phyloP scores from a whole-genome alignment of 441 rosid species.

The Pelargonium australe region DNA sequence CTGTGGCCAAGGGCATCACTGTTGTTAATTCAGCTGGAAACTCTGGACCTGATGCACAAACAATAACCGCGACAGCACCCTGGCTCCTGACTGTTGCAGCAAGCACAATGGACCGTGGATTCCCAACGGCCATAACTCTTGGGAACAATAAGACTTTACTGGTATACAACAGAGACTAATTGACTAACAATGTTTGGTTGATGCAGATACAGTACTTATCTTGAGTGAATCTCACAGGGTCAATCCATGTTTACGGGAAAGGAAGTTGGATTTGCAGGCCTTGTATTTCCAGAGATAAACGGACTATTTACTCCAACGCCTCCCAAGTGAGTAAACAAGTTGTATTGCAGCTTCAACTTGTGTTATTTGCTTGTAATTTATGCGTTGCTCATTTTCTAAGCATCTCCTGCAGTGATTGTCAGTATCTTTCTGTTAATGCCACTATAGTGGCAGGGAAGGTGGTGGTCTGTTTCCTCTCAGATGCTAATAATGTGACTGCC shows the following conservation, averaged over 20 bases:
- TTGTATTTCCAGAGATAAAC: conserved; percentile 31
- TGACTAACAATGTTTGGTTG: no score
- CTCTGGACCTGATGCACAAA: conserved; percentile 37
- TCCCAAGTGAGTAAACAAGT: background rate
- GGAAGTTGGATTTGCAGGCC: conserved; percentile 26
- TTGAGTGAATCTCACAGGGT: conserved; percentile 24
- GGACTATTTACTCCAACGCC: conserved; percentile 11
- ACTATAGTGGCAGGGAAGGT: conserved; percentile 34
- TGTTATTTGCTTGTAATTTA: no score
- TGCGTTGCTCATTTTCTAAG: background rate
- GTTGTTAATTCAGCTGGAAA: conserved; percentile 43
- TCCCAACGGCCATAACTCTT: conserved; percentile 32
- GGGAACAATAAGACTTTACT: conserved; percentile 35
- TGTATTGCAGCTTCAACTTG: no score
- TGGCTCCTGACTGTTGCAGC: conserved; percentile 53
- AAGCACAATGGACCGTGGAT: conserved; percentile 42
- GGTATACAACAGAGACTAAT: conserved; percentile 17
- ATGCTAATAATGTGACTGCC: conserved; percentile 10
- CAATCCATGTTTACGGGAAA: conserved; percentile 35
- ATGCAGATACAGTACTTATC: no score
- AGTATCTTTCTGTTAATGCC: conserved; percentile 27
- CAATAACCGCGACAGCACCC: conserved; percentile 41
- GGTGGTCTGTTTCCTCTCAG: conserved; percentile 38
- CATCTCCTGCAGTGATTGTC: conserved; percentile 30
- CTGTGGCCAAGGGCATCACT: conserved; percentile 34